Evolutionary conservation across 228 moss, liverwort and hornwort species (phyloP).

Genomic region (Sphagnum magellanicum): DNA sequence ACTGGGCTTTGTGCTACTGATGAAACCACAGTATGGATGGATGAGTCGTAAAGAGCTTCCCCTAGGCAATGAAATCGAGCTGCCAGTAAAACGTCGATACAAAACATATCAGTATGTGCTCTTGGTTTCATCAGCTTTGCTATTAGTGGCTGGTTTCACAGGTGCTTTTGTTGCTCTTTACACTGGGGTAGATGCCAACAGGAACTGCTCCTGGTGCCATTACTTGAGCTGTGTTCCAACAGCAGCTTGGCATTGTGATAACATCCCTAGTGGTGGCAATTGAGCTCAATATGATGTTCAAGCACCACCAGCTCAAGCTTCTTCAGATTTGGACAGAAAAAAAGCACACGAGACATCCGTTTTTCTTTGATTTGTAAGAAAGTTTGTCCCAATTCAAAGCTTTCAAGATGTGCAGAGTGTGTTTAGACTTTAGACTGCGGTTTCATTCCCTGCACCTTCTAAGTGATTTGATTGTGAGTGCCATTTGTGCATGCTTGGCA

Average conservation of each 20-base stretch:
- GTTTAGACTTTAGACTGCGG: neutral
- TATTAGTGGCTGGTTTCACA: constrained; percentile 45
- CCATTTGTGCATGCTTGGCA: no score
- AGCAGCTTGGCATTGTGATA: constrained; percentile 57
- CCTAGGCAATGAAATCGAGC: constrained; percentile 22
- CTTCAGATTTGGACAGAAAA: no score
- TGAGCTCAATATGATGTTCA: neutral
- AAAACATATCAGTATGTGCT: constrained; percentile 36
- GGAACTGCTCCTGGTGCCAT: constrained; percentile 71
- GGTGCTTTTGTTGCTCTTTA: constrained; percentile 59
- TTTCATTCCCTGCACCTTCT: no score
- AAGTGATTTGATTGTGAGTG: no score
- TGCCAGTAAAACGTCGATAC: constrained; percentile 38
- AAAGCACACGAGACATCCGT: neutral
- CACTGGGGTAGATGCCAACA: constrained; percentile 19
- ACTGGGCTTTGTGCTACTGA: constrained; percentile 65
- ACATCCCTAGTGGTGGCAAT: neutral
- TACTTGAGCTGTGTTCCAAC: constrained; percentile 85
- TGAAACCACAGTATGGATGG: constrained; percentile 47
- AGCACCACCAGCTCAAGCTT: neutral
- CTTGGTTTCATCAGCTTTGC: constrained; percentile 30
- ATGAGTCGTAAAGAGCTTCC: constrained; percentile 33
- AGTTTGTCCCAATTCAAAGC: neutral
- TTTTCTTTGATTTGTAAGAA: neutral
- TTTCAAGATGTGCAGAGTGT: neutral